Evolutionary conservation across 2,329 filamentous ascomycete genomes (phyloP), one percentile per base, ranked within the genome.

Genomic region (Phaeoacremonium minimum): DNA sequence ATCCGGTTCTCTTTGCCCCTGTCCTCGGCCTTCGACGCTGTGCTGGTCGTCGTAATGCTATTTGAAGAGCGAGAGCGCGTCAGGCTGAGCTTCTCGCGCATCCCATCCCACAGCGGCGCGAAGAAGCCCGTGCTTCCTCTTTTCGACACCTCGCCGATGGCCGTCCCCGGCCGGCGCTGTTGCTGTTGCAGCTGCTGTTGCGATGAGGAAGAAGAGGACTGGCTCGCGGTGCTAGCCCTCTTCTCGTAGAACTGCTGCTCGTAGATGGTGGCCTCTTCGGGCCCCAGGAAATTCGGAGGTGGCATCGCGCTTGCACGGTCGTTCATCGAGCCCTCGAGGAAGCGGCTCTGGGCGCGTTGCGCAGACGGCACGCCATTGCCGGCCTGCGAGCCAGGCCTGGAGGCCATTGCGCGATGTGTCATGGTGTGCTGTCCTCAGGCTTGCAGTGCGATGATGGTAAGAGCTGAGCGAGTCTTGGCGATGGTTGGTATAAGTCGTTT

Each of bases 281-380:
- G 56, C 15, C 58, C 78, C 29, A 85, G 69, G 57, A 85, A 89
- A 28, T 78, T 71, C 30, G 75, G 70, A 0, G 86, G 86, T 18
- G 87, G 87, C 41, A 71, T 75, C 40, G 78, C 73, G 52, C 85
- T 90, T 19, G 77, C 69, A 46, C 85, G 80, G 59, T 94, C 87
- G 52, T 83, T 87, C 86, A 95, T 91, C 51, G 84, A 91, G 28
- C 85, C 89, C 62, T 95, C 89, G 26, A 83, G 51, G 74, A 94
- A 69, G 62, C 79, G 56, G 65, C 77, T 67, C 47, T 58, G 60
- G 29, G 39, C 22, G 22, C 22, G 22, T 9, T 26, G 22, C 22
- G 9, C 9, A 26, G 22, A 26, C 9, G 22, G 22, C 9, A 26
- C 22, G 22, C 22, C 9, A n/a, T n/a, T 26, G 22, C 22, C n/a